These are phyloP conservation scores for Kernera saxatilis DNA, from an alignment of 345 rosid species.

Conservation along the genomic window DNA sequence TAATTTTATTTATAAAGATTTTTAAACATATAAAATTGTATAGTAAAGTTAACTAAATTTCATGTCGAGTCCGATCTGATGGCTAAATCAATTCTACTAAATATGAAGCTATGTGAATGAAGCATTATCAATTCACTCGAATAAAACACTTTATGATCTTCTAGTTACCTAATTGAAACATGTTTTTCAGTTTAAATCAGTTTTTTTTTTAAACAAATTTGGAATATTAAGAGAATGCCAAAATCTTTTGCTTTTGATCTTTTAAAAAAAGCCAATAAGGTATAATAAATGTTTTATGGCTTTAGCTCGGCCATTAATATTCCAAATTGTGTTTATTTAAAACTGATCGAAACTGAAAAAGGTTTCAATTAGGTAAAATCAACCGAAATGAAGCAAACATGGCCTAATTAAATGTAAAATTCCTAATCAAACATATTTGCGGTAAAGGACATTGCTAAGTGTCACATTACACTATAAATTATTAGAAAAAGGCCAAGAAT, in stretches of 20 bases:
- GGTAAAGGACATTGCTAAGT: not conserved
- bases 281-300: not conserved
- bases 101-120: not conserved
- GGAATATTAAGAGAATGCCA: too few species aligned
- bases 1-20: not conserved
- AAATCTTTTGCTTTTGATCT: too few species aligned
- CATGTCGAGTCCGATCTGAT: not conserved
- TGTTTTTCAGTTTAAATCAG: too few species aligned
- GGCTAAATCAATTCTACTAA: not conserved
- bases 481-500: not conserved
- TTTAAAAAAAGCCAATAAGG: not conserved
- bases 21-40: not conserved
- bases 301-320: not conserved
- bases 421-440: not conserved
- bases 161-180: not conserved
- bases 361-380: constrained; percentile 11
- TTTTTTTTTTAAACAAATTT: too few species aligned
- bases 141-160: not conserved
- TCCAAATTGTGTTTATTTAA: not conserved
- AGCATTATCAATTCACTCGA: not conserved
- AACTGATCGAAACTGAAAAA: not conserved
- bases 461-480: not conserved
- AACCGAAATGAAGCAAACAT: constrained; percentile 12
- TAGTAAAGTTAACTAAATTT: not conserved
- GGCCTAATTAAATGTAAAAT: constrained; percentile 8